Conservation (phyloP, 805 yeast species). For the Ogataea ganodermae region DNA sequence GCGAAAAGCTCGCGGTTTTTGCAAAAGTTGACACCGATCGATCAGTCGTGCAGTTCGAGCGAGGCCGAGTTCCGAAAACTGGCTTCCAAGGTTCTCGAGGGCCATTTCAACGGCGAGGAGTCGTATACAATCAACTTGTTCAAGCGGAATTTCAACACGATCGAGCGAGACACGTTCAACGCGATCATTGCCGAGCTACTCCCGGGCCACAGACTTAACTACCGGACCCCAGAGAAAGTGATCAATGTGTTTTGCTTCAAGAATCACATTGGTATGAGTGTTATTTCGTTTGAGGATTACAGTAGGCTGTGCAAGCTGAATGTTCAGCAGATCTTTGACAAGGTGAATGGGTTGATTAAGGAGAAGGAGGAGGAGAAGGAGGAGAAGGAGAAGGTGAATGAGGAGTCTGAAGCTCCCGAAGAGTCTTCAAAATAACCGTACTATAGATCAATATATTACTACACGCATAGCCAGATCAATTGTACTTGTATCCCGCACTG, state of each 20-base stretch:
- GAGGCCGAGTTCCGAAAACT: constrained; percentile 65
- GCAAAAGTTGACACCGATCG: constrained; percentile 80
- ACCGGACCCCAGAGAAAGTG: constrained; percentile 75
- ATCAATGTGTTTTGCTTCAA: constrained; percentile 87
- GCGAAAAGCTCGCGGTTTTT: constrained; percentile 68
- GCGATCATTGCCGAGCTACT: constrained; percentile 45
- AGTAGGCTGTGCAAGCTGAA: constrained; percentile 68
- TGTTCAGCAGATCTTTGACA: constrained; percentile 75
- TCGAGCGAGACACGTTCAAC: constrained; percentile 74
- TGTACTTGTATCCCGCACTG: background rate
- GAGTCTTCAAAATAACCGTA: background rate
- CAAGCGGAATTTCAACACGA: constrained; percentile 72
- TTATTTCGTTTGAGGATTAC: constrained; percentile 58
- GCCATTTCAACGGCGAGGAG: constrained; percentile 21
- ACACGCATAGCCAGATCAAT: constrained; percentile 1
- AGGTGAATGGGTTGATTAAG: constrained; percentile 26
- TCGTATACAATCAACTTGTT: constrained; percentile 81
- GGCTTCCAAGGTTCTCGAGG: constrained; percentile 18
- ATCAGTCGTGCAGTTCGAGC: constrained; percentile 70
- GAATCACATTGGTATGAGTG: constrained; percentile 84
- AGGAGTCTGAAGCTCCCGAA: constrained; percentile 3
- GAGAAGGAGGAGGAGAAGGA: constrained; percentile 8
- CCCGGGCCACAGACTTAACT: constrained; percentile 73
- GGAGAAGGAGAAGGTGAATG: constrained; percentile 1
- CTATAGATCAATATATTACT: background rate